Evolutionary conservation across 352 stramenopile genomes (phyloP).

Genomic region (Phytophthora pistaciae): DNA sequence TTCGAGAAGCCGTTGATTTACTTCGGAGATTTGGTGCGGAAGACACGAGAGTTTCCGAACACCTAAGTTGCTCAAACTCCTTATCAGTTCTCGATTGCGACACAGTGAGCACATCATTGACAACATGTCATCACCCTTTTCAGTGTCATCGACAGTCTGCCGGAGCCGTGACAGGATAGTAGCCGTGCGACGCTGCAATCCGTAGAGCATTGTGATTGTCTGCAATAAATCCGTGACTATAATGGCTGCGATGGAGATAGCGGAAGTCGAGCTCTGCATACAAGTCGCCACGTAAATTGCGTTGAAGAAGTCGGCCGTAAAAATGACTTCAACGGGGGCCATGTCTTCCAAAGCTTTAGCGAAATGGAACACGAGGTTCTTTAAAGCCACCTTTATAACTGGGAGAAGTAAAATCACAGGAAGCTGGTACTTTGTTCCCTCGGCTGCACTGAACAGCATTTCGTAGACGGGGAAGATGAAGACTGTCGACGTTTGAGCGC

Average conservation of each 20-base stretch:
- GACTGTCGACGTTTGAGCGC: conserved; percentile 6
- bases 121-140: neutral
- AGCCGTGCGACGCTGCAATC: conserved; percentile 8
- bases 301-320: conserved; percentile 29
- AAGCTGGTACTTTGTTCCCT: conserved; percentile 8
- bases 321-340: conserved; percentile 18
- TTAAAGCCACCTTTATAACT: conserved; percentile 33
- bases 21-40: neutral
- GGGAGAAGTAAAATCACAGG: conserved; percentile 18
- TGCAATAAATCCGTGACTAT: conserved; percentile 24
- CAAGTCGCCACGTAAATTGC: conserved; percentile 17
- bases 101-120: conserved; percentile 6
- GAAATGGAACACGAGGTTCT: conserved; percentile 19
- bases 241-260: conserved; percentile 8
- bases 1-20: neutral
- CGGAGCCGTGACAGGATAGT: neutral
- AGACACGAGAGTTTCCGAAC: neutral
- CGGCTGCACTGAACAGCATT: conserved; percentile 3
- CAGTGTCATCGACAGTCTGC: neutral
- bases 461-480: conserved; percentile 26
- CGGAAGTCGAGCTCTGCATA: conserved; percentile 24
- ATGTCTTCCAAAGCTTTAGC: conserved; percentile 17
- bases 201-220: conserved; percentile 9
- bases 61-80: neutral
- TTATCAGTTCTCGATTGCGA: neutral